Evolutionary conservation across 192 early-diverging fungal genomes (phyloP), one percentile per base, ranked within the genome.

Genomic region (Coemansia sp.): DNA sequence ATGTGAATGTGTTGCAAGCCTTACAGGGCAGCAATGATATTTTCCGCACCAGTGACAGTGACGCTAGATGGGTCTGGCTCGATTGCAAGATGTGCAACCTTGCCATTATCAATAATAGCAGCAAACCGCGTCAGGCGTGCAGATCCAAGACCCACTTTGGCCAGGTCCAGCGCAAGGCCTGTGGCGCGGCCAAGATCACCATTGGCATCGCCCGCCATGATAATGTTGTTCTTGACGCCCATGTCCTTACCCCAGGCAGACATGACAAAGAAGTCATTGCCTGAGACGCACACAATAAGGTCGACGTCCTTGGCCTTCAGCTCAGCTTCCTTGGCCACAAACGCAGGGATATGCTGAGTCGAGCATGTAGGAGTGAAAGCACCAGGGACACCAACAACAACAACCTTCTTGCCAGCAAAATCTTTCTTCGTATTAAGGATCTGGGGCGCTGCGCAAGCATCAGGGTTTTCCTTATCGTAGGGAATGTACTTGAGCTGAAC

Each of bases 171-270:
- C 14, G 73, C 59, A 14, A 93, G 85, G 6, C 92, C 92, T 7
- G 90, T 84, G 10, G 88, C 86, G 22, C 77, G 80, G 36, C 84
- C 81, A 30, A 91, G 90, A 0, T 84, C 84, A 33, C 83, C 89
- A 71, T 87, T 89, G 36, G 87, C 91, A 63, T 93, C 92, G 24
- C 89, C 85, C 53, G 88, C 86, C 89, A 93, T 88, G 65, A 72
- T 59, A 51, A 83, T 76, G 59, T 63, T 68, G 71, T 62, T 67
- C 22, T 70, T 24, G 67, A 74, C 75, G 57, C 58, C 60, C 54
- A 73, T 51, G 27, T 59, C 42, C 67, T 76, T 76, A 31, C 70
- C 85, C 86, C 86, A 85, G 36, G 85, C 82, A 21, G 81, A 77
- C 74, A 80, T 65, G 2, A 85, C 84, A 63, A 84, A 87, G 19